Evolutionary conservation across 805 yeast species (phyloP).

Genomic region (Cyberlindnera amylophila): DNA sequence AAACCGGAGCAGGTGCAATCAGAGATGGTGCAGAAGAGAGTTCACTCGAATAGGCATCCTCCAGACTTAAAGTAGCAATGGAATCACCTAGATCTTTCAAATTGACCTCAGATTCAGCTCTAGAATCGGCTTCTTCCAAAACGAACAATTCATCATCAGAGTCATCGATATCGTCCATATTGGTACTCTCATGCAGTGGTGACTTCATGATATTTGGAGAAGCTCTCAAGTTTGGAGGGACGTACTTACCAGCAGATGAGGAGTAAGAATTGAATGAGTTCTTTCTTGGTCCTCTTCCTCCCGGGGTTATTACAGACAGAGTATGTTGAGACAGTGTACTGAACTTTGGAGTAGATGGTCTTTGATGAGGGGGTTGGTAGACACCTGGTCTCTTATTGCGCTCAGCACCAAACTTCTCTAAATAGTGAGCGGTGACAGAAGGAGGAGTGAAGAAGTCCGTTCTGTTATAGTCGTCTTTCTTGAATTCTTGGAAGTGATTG

Average conservation of each 20-base stretch:
- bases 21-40: slow-evolving; percentile 28
- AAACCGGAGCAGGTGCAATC: slow-evolving; percentile 13
- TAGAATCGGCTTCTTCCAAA: slow-evolving; percentile 33
- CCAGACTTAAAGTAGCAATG: slow-evolving; percentile 13
- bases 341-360: slow-evolving; percentile 25
- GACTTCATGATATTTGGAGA: slow-evolving; percentile 35
- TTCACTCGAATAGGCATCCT: slow-evolving; percentile 20
- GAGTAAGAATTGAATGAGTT: slow-evolving; percentile 27
- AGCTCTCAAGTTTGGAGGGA: slow-evolving; percentile 65
- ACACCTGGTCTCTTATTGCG: slow-evolving; percentile 27
- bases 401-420: slow-evolving; percentile 53
- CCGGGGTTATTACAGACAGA: slow-evolving; percentile 5
- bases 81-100: slow-evolving; percentile 12
- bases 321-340: slow-evolving; percentile 10
- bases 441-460: slow-evolving; percentile 79
- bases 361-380: slow-evolving; percentile 27
- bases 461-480: slow-evolving; percentile 44
- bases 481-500: slow-evolving; percentile 36
- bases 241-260: slow-evolving; percentile 50
- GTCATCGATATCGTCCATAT: slow-evolving; percentile 21
- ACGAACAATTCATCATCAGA: slow-evolving; percentile 35
- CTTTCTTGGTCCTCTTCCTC: slow-evolving; percentile 13
- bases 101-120: slow-evolving; percentile 12
- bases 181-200: slow-evolving; percentile 22
- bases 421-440: slow-evolving; percentile 63